These are phyloP conservation scores for Phylloporus sp. DNA, from an alignment of 768 basidiomycete genomes.

Conservation along the genomic window DNA sequence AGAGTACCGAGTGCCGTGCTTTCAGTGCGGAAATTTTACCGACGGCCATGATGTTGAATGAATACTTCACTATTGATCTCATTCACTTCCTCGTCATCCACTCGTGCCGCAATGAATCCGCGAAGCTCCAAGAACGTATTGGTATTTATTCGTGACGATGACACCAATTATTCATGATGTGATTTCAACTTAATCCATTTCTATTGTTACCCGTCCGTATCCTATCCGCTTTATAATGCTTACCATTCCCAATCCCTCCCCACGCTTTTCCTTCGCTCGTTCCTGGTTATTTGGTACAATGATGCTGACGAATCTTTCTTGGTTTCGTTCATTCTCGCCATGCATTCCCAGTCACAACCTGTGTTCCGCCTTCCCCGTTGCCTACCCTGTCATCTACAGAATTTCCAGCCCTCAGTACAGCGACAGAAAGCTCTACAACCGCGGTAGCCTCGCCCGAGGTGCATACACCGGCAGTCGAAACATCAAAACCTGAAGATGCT, in stretches of 20 bases:
- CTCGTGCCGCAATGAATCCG: constrained; percentile 27
- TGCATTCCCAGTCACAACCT: constrained; percentile 33
- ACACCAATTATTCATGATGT: constrained; percentile 16
- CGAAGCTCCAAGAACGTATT: constrained; percentile 23
- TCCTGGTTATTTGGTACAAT: constrained; percentile 39
- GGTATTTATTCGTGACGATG: constrained; percentile 21
- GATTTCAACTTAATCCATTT: constrained; percentile 3
- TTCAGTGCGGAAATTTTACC: constrained; percentile 83
- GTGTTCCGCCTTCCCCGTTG: constrained; percentile 38
- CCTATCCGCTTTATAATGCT: constrained; percentile 9
- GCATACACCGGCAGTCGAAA: constrained; percentile 11
- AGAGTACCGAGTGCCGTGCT: constrained; percentile 86
- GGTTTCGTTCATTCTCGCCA: constrained; percentile 18
- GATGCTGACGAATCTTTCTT: constrained; percentile 40
- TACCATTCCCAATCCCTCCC: constrained; percentile 31
- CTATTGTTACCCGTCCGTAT: constrained; percentile 6
- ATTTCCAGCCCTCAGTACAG: constrained; percentile 61
- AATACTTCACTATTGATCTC: constrained; percentile 29
- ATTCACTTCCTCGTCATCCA: constrained; percentile 19
- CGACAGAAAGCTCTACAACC: constrained; percentile 9
- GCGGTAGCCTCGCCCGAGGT: constrained; percentile 20
- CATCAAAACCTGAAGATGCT: constrained; percentile 32
- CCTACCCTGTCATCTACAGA: constrained; percentile 61
- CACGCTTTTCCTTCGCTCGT: constrained; percentile 37
- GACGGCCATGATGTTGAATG: constrained; percentile 57